A percentile compares a stretch with the other conserved stretches of the same genome.
Evolutionary conservation across 1,284 basidiomycete genomes (phyloP).

Genomic region (Leccinum subspadiceum): DNA sequence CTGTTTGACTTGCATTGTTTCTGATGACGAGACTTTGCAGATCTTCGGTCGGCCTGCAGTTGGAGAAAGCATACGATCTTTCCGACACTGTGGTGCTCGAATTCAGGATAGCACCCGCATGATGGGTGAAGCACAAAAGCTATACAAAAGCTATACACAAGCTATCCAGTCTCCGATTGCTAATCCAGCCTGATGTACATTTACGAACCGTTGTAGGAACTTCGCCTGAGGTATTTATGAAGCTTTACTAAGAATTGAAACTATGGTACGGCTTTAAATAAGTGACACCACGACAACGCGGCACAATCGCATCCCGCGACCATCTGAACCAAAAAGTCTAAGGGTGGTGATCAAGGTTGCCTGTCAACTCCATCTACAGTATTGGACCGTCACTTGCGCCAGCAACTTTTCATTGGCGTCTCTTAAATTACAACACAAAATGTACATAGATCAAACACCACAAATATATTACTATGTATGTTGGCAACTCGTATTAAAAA

Average conservation of each 20-base stretch:
- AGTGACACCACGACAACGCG: neutral
- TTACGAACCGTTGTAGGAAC: neutral
- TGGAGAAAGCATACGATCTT: constrained; percentile 30
- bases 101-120: constrained; percentile 19
- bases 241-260: neutral
- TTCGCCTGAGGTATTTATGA: neutral
- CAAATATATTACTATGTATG: too few relatives aligned
- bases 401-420: too few relatives aligned
- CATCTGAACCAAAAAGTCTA: neutral
- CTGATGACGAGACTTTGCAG: constrained; percentile 6
- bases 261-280: too few relatives aligned
- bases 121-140: neutral
- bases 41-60: constrained; percentile 17
- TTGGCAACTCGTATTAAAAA: too few relatives aligned
- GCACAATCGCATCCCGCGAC: neutral
- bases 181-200: neutral
- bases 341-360: neutral
- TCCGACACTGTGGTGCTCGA: constrained; percentile 27
- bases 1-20: neutral
- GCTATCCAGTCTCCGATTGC: accelerated
- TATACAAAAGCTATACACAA: neutral
- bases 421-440: too few relatives aligned
- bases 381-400: too few relatives aligned
- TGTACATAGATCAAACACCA: too few relatives aligned
- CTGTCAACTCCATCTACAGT: neutral